phyloP scores from a whole-genome alignment of 495 filamentous ascomycete species.

The Lophiostoma macrostomum region DNA sequence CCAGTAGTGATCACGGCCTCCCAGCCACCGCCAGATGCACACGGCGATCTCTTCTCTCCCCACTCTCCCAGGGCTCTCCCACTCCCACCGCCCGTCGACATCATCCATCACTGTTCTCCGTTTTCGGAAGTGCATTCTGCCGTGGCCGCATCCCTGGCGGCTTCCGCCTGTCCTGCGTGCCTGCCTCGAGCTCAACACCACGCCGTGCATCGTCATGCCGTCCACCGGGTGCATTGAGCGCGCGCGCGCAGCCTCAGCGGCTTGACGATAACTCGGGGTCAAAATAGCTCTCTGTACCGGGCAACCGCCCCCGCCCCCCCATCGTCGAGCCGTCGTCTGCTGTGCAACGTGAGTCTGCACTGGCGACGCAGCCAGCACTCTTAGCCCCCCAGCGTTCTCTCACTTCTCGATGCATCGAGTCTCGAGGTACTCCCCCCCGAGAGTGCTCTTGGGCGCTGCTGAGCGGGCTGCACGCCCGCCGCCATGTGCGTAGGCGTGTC shows the following conservation, averaged over 20 bases:
- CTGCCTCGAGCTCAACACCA: constrained; percentile 18
- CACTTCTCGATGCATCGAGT: constrained; percentile 25
- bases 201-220: constrained; percentile 1
- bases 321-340: constrained; percentile 14
- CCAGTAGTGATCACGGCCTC: not conserved
- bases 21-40: constrained; percentile 28
- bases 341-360: constrained; percentile 26
- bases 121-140: constrained; percentile 20
- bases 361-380: constrained; percentile 17
- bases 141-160: constrained; percentile 12
- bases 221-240: constrained; percentile 5
- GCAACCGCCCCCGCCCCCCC: constrained; percentile 4
- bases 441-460: not conserved
- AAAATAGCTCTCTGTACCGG: constrained; percentile 19
- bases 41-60: constrained; percentile 29
- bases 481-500: constrained; percentile 31
- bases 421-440: constrained; percentile 19
- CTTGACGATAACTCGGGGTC: constrained; percentile 21
- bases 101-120: constrained; percentile 21
- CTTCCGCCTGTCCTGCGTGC: constrained; percentile 17
- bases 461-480: constrained; percentile 17
- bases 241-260: not conserved
- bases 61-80: no score
- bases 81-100: no score
- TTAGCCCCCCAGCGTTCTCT: constrained; percentile 20